Evolutionary conservation across 2,329 filamentous ascomycete species (phyloP), one percentile per base, ranked within the genome.

Genomic region (Aureobasidium sp.): DNA sequence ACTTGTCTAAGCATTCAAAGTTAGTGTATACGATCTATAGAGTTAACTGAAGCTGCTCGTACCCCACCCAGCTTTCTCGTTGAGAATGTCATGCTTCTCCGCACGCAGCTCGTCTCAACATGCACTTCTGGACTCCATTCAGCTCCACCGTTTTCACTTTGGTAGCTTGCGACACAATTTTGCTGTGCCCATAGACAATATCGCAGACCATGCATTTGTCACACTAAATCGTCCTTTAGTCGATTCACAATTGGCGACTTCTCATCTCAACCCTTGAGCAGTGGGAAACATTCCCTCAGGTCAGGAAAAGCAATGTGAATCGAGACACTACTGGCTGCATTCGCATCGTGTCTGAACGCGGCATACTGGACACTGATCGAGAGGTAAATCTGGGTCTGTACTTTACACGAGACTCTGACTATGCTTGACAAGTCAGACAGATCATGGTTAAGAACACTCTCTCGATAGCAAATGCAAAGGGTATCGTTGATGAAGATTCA

Each of bases 71-170:
- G 31, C 41, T 36, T 58, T 58, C 55, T 58, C 14, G 55, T 58
- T 58, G 55, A 27, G 55, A 29, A 22, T 42, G 8, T 14, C 42
- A 20, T 48, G 12, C 55, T 47, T 47, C 55, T 58, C 55, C 53
- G 53, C 53, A 57, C 53, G 25, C 29, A 37, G 42, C 42, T 48
- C 42, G 20, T 25, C 55, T 58, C 55, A 48, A 58, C 55, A 58
- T 42, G 55, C 42, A n/a, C 55, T 58, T 58, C 55, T 58, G 41
- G 55, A 58, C 42, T 39, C 20, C 31, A 39, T 58, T 58, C 42
- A 58, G 55, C 55, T 58, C 55, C 42, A 37, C 37, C 55, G 22
- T 58, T 39, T 58, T 58, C 31, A 37, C 55, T 58, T 58, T 34
- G 39, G 29, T 58, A 48, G 55, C 29, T 25, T 57, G 27, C 53